These are phyloP conservation scores for Willaertia magna DNA, from an alignment of 208 protist species.

Conservation along the genomic window DNA sequence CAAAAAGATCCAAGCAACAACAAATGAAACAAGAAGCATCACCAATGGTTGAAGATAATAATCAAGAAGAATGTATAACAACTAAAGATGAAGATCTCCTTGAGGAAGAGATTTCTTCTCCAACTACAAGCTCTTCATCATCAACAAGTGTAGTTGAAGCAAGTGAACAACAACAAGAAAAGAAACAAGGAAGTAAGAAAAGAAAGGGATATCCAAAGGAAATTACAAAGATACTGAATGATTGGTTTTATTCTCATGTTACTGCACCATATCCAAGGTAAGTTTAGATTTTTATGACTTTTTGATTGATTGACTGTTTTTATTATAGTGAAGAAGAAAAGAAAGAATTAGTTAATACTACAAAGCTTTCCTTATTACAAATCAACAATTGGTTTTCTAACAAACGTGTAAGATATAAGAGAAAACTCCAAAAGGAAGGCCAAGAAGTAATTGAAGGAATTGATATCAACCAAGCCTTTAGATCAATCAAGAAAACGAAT, in stretches of 20 bases:
- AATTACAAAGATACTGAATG: background rate
- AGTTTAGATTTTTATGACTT: background rate
- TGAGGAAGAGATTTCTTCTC: background rate
- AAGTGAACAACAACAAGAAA: background rate
- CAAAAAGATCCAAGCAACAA: background rate
- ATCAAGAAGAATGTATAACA: background rate
- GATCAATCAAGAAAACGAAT: background rate
- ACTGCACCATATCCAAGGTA: background rate
- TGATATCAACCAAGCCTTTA: background rate
- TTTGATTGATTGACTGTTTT: background rate
- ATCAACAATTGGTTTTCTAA: slow-evolving; percentile 6
- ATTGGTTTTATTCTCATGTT: background rate
- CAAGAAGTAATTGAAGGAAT: background rate
- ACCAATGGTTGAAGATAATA: background rate
- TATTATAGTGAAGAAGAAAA: background rate
- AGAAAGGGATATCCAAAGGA: background rate
- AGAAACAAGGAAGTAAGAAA: background rate
- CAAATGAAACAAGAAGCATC: background rate
- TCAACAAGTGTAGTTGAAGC: too few species aligned
- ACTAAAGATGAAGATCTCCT: background rate
- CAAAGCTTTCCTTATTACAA: background rate
- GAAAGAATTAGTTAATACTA: background rate
- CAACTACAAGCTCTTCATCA: background rate
- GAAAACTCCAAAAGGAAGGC: background rate
- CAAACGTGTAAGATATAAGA: background rate